Evolutionary conservation across 768 basidiomycete genomes (phyloP).

Genomic region (Lentinula raphanica): DNA sequence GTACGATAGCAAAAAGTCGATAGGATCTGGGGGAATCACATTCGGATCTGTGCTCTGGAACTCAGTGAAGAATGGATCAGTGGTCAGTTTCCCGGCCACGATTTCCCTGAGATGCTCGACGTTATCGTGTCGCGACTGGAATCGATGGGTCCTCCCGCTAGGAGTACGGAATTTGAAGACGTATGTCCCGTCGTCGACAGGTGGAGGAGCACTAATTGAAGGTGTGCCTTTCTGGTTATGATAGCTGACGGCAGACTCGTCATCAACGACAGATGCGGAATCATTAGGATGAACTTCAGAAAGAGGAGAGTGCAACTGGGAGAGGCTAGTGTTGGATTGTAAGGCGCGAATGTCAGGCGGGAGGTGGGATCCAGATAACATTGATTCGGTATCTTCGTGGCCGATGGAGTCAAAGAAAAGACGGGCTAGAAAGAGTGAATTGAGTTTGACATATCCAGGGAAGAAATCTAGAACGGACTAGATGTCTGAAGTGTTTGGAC

Average conservation of each 20-base stretch:
- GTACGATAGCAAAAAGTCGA: constrained; percentile 86
- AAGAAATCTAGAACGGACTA: constrained; percentile 52
- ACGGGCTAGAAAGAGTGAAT: constrained; percentile 66
- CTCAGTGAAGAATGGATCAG: constrained; percentile 90
- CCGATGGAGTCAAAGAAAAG: constrained; percentile 96
- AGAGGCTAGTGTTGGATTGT: constrained; percentile 48
- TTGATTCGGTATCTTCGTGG: constrained; percentile 84
- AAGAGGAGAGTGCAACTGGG: constrained; percentile 62
- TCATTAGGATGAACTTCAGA: constrained; percentile 96
- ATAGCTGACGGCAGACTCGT: constrained; percentile 62
- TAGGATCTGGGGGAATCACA: constrained; percentile 64
- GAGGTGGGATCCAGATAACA: constrained; percentile 77
- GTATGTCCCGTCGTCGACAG: constrained; percentile 94
- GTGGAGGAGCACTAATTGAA: constrained; percentile 39
- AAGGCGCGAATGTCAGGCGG: constrained; percentile 63
- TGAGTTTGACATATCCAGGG: constrained; percentile 1
- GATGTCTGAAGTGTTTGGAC: constrained; percentile 88
- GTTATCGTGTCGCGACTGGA: constrained; percentile 92
- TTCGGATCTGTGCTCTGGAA: constrained; percentile 42
- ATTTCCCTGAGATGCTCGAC: constrained; percentile 88
- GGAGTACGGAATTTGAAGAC: constrained; percentile 99
- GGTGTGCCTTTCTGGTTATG: constrained; percentile 44
- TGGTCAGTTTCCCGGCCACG: constrained; percentile 81
- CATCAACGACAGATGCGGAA: constrained; percentile 90
- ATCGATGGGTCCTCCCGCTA: constrained; percentile 91